Evolutionary conservation across 1,284 basidiomycete species (phyloP).

Genomic region (Pascua guehoae): DNA sequence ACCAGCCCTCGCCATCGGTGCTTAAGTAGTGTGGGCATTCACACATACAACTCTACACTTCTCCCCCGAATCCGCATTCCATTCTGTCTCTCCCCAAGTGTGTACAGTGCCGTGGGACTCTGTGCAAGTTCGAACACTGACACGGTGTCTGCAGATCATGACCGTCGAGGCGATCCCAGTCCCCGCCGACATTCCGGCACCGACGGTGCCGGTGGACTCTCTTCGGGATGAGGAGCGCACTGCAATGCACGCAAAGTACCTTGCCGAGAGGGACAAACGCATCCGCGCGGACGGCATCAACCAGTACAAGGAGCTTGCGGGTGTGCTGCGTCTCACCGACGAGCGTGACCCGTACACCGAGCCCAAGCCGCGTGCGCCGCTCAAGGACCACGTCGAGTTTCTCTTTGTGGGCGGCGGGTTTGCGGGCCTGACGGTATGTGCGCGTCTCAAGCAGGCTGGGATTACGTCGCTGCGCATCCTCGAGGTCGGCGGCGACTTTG

Average conservation of each 20-base stretch:
- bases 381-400: constrained; percentile 13
- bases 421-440: constrained; percentile 9
- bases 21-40: too few relatives aligned
- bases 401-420: constrained; percentile 17
- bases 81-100: too few relatives aligned
- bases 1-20: too few relatives aligned
- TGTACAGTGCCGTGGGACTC: too few relatives aligned
- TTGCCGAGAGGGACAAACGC: constrained; percentile 13
- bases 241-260: constrained; percentile 7
- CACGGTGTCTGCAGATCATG: not conserved
- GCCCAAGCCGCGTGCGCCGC: constrained; percentile 11
- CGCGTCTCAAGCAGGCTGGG: constrained; percentile 13
- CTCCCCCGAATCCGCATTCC: too few relatives aligned
- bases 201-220: not conserved
- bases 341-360: constrained; percentile 13
- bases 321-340: constrained; percentile 4
- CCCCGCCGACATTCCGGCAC: not conserved
- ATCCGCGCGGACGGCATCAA: constrained; percentile 6
- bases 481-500: constrained; percentile 16
- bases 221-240: constrained; percentile 9
- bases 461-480: constrained; percentile 11
- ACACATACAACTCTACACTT: too few relatives aligned
- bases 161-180: constrained; percentile 5
- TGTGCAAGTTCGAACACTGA: too few relatives aligned
- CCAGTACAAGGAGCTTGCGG: constrained; percentile 6